Evolutionary conservation across 2,329 filamentous ascomycete species (phyloP).

Genomic region (Calonectria montana): DNA sequence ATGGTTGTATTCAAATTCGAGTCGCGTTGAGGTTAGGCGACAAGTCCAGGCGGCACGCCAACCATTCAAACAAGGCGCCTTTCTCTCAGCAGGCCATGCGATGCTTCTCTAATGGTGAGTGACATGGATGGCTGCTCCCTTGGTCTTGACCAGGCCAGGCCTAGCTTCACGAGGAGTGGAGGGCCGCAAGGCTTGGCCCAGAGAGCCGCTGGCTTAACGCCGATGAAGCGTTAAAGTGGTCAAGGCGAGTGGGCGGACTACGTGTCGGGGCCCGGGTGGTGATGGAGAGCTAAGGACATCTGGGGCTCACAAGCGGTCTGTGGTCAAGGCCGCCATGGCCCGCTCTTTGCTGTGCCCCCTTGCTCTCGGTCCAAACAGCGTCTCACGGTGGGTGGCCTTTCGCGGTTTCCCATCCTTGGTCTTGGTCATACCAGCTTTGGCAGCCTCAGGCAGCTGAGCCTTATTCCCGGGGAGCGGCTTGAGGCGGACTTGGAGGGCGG

Average conservation of each 20-base stretch:
- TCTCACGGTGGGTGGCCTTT: conserved; percentile 31
- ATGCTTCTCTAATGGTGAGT: not conserved
- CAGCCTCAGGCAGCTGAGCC: conserved; percentile 33
- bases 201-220: conserved; percentile 33
- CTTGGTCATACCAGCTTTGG: conserved; percentile 35
- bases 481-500: conserved; percentile 26
- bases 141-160: conserved; percentile 19
- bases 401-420: conserved; percentile 39
- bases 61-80: not conserved
- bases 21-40: conserved; percentile 15
- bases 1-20: conserved; percentile 24
- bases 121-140: not conserved
- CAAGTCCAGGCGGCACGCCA: not conserved
- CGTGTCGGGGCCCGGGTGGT: conserved; percentile 30
- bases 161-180: conserved; percentile 9
- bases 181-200: conserved; percentile 22
- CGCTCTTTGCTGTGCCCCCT: conserved; percentile 22
- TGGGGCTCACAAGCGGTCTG: conserved; percentile 35
- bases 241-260: conserved; percentile 28
- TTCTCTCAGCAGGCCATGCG: not conserved
- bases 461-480: conserved; percentile 41
- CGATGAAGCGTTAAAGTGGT: conserved; percentile 27
- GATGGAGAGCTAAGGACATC: conserved; percentile 28
- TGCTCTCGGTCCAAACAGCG: conserved; percentile 7
- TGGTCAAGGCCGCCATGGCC: conserved; percentile 30